These are phyloP conservation scores for Discostella pseudostelligera DNA, from an alignment of 108 stramenopile genomes.

Conservation along the genomic window DNA sequence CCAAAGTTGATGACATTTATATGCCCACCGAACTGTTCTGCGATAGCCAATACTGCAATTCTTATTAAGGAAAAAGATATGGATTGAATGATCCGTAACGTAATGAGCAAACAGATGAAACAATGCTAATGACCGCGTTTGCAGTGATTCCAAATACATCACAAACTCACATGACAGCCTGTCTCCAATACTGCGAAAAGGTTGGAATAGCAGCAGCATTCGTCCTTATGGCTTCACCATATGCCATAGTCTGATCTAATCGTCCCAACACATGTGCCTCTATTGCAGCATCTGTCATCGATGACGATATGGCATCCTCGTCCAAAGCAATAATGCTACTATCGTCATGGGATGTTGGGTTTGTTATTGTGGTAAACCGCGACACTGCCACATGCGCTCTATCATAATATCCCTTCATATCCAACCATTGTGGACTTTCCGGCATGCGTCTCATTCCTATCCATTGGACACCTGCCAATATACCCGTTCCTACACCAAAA, in stretches of 20 bases:
- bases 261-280: constrained; percentile 13
- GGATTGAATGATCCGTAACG: neutral
- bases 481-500: constrained; percentile 48
- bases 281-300: constrained; percentile 15
- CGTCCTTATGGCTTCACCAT: constrained; percentile 23
- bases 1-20: constrained; percentile 57
- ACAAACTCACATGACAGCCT: constrained; percentile 30
- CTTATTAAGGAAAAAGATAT: neutral
- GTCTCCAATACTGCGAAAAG: constrained; percentile 42
- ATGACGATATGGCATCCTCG: constrained; percentile 15
- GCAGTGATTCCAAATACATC: neutral
- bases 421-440: constrained; percentile 54
- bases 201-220: constrained; percentile 19
- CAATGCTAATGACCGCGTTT: too few species aligned
- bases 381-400: constrained; percentile 47
- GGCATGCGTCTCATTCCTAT: constrained; percentile 54
- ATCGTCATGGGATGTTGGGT: neutral
- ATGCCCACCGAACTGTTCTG: constrained; percentile 56
- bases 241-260: constrained; percentile 5
- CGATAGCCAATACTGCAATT: constrained; percentile 43
- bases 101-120: too few species aligned
- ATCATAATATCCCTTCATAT: constrained; percentile 42
- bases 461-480: constrained; percentile 47
- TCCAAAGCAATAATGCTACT: constrained; percentile 6
- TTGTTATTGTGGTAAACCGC: constrained; percentile 23